Conservation (phyloP, 2,329 filamentous ascomycete genomes). For the Penicillium sp. region DNA sequence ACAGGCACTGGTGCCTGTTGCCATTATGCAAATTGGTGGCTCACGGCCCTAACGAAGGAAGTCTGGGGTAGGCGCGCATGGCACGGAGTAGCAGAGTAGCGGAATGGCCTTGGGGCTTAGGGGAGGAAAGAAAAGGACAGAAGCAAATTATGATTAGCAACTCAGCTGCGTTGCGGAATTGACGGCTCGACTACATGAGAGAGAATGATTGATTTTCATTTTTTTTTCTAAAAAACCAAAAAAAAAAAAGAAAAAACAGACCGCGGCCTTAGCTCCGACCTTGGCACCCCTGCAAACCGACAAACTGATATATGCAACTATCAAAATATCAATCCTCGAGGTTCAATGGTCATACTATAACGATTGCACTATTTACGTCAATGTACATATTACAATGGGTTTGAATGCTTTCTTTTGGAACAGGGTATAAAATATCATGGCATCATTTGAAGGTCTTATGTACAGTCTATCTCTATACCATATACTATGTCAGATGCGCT, state of each 20-base stretch:
- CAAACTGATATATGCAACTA: not conserved
- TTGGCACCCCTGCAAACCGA: not conserved
- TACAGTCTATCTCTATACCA: constrained; percentile 16
- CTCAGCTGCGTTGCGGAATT: not conserved
- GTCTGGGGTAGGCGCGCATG: not conserved
- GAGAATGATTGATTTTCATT: not conserved
- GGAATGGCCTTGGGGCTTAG: not conserved
- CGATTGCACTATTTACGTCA: not conserved
- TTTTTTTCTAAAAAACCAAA: too few species aligned
- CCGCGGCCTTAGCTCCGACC: not conserved
- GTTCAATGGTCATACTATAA: not conserved
- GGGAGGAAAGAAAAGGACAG: not conserved
- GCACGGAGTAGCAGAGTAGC: not conserved
- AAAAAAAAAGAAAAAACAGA: not conserved
- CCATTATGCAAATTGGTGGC: constrained; percentile 10
- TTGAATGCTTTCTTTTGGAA: not conserved
- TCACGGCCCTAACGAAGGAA: not conserved
- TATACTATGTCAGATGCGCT: constrained; percentile 2
- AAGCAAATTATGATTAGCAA: not conserved
- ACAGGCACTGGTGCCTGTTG: constrained; percentile 8
- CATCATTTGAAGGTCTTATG: constrained; percentile 12
- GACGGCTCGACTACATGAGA: not conserved
- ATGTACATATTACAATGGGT: not conserved
- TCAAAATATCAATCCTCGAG: not conserved
- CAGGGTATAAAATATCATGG: not conserved